Evolutionary conservation across 257 asterid genomes (phyloP), one percentile per base, ranked within the genome.

Genomic region (Anisodus acutangulus): DNA sequence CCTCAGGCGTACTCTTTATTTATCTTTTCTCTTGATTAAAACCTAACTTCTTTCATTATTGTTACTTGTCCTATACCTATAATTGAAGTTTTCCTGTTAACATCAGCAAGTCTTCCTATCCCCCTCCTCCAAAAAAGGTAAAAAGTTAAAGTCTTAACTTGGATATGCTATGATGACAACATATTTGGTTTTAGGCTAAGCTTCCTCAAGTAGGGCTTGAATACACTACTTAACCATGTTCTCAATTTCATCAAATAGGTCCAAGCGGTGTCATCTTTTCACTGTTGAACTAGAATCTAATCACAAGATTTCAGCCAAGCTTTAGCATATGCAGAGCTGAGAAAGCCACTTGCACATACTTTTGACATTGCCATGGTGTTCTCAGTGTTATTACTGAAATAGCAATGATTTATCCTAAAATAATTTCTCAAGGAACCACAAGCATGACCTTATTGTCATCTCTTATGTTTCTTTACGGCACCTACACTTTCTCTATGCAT

Each of bases 171-270:
- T 47, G 39, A 45, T 72, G 59, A 72, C 17, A 19, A n/a, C 80
- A 2, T 72, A 37, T 72, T 43, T 71, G 15, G 8, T n/a, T 53
- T n/a, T 43, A 11, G 17, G 17, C 54, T 45, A 8, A 31, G 80
- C 64, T 71, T 45, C 9, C 79, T 45, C 80, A 45, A 68, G 49
- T 3, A 9, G 58, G 39, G 53, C 39, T 71, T n/a, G 37, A 41
- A 39, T n/a, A n/a, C 2, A 13, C 6, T 37, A 47, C 81, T 49
- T 49, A 74, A 74, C 43, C 43, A 74, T 49, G 45, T 49, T 74
- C 19, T 74, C 81, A 74, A 74, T 49, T 74, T 74, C 60, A 74
- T 19, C 41, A 19, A 70, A 47, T 72, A 71, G 80, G 58, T 22
- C 35, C 58, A 49, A 74, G 22, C 49, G 41, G 60, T 49, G 41